Evolutionary conservation across 2,329 filamentous ascomycete species (phyloP), one percentile per base, ranked within the genome.

Genomic region (Plectosphaerella sp.): DNA sequence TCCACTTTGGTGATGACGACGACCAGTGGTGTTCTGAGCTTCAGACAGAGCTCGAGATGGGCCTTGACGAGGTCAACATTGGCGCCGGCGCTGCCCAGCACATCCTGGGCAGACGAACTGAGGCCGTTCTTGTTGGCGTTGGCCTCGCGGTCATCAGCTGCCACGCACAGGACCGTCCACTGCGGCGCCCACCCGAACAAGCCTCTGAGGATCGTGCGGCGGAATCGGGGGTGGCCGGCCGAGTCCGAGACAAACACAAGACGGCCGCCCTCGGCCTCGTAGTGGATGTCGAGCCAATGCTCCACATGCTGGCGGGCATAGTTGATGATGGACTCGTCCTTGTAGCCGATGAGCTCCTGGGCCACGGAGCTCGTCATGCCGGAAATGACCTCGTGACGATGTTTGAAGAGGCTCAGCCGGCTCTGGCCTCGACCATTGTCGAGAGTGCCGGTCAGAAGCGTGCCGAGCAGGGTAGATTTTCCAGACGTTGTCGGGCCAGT

Each of bases 121-220:
- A 74, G 72, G 7, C 72, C 72, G 25, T 66, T 62, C 43, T 45
- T 55, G 48, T 35, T 50, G 45, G 52, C 50, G 50, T 50, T 59
- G 45, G 66, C 61, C 12, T 87, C 83, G 11, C 79, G 76, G 57
- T 88, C 87, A 62, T 94, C 88, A 36, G 90, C 91, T 46, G 91
- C 85, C 55, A 97, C 84, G 59, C 95, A 97, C 2, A 97, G 77
- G 20, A 96, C 69, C 1, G 89, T 91, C 87, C 94, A 99, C 65
- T 97, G 91, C 9, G 94, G 94, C 37, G 89, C 89, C 92, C 94
- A 97, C 45, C 92, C 94, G 57, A 99, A 80, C n/a, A 99, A 76
- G 1, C 92, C 91, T 54, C 93, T 83, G 50, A 97, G 76, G 3
- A 91, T 93, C 6, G 93, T 97, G 52, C 94, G 86, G 47, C 91